These are phyloP conservation scores for Dysphania ambrosioides DNA, from an alignment of 148 eudicot genomes.

Conservation along the genomic window DNA sequence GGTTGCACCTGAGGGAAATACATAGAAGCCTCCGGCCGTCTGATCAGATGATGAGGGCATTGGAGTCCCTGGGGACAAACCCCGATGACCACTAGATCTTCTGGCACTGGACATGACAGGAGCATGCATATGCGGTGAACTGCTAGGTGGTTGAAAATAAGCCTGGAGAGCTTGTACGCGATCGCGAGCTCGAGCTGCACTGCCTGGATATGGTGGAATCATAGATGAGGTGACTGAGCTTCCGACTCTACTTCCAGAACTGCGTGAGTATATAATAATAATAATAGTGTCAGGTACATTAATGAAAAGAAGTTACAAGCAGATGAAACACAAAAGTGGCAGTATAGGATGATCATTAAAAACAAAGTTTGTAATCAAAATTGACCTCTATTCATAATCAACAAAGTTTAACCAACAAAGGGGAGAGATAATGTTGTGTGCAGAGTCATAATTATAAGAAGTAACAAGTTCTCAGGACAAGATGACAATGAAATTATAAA, in stretches of 20 bases:
- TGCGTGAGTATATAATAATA: constrained; percentile 17
- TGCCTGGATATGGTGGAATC: constrained; percentile 79
- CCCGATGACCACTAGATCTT: constrained; percentile 57
- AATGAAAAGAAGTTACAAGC: neutral
- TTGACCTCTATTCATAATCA: neutral
- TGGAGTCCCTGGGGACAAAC: constrained; percentile 41
- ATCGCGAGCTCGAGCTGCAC: constrained; percentile 81
- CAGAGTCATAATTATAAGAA: neutral
- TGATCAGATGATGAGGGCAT: constrained; percentile 63
- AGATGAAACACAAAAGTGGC: neutral
- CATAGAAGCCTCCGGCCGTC: constrained; percentile 44
- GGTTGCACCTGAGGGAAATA: constrained; percentile 55
- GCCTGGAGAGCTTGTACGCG: constrained; percentile 83
- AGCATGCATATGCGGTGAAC: constrained; percentile 43
- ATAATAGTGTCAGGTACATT: no score
- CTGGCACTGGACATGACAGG: constrained; percentile 43
- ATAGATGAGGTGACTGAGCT: constrained; percentile 59
- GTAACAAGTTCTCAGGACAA: neutral
- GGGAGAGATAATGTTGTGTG: neutral
- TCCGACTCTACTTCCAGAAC: constrained; percentile 66
- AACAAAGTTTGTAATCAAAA: neutral
- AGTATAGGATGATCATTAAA: neutral
- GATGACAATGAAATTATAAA: neutral
- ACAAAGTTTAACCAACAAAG: neutral
- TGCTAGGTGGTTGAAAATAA: constrained; percentile 69